Evolutionary conservation across 345 rosid species (phyloP).

Genomic region (Isatis tinctoria): DNA sequence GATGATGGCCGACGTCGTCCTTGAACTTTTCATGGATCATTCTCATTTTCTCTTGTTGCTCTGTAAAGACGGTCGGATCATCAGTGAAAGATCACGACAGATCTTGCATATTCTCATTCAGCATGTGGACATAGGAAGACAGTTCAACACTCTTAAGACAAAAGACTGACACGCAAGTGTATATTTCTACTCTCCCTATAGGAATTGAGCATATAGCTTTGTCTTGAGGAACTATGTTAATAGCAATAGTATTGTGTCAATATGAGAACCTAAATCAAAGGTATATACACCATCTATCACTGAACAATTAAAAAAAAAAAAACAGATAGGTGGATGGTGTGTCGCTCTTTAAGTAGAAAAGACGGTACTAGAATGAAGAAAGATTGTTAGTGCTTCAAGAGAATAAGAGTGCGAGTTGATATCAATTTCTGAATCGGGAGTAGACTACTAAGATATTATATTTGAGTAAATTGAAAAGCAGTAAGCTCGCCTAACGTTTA

Average conservation of each 20-base stretch:
- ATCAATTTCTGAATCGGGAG: slow-evolving; percentile 4
- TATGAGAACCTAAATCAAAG: not conserved
- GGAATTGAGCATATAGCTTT: not conserved
- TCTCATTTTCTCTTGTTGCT: slow-evolving; percentile 66
- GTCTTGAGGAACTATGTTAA: not conserved
- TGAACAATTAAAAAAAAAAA: not conserved
- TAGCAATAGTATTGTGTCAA: not conserved
- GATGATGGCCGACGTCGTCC: slow-evolving; percentile 56
- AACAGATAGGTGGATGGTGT: slow-evolving; percentile 1
- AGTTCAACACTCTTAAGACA: slow-evolving; percentile 11
- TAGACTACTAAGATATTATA: not conserved
- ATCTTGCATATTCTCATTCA: not conserved
- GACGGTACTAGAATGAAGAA: not conserved
- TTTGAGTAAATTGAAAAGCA: not conserved
- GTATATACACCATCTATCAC: not conserved
- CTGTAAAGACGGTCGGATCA: slow-evolving; percentile 38
- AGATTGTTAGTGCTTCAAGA: not conserved
- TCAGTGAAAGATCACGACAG: not conserved
- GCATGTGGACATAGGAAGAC: not conserved
- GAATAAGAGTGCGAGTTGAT: not conserved
- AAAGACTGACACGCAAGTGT: not conserved
- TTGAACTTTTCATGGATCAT: slow-evolving; percentile 62
- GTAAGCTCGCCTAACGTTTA: not conserved
- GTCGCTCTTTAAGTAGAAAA: slow-evolving; percentile 2
- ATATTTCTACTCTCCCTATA: not conserved